phyloP scores from a whole-genome alignment of 2,329 filamentous ascomycete species.

The Beauveria australis region DNA sequence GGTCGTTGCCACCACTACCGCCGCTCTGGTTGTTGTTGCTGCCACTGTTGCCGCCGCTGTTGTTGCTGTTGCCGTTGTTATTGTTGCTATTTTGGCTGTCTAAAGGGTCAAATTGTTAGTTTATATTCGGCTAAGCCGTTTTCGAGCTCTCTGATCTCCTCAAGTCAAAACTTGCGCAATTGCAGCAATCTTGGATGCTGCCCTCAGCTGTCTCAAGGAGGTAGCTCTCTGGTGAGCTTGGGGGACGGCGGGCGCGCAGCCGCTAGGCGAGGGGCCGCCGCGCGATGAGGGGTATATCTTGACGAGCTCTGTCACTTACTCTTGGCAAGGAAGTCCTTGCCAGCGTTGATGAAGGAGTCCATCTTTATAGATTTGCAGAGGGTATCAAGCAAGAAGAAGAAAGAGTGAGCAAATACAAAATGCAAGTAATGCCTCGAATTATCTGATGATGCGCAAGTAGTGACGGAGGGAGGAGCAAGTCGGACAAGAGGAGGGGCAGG shows the following conservation, averaged over 20 bases:
- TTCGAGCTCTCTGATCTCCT: not conserved
- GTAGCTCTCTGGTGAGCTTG: not conserved
- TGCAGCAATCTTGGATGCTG: not conserved
- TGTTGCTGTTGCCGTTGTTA: not conserved
- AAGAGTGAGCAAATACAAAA: not conserved
- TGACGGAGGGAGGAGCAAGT: not conserved
- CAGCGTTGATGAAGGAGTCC: conserved; percentile 31
- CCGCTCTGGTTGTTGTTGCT: conserved; percentile 21
- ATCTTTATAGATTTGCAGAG: conserved; percentile 16
- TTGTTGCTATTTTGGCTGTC: not conserved
- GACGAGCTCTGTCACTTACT: not conserved
- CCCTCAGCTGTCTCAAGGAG: not conserved
- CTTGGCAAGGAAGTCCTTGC: conserved; percentile 27
- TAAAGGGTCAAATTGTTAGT: not conserved
- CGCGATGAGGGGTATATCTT: conserved; percentile 4
- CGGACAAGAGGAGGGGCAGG: not conserved
- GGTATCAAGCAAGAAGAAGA: not conserved
- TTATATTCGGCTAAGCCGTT: not conserved
- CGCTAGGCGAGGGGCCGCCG: conserved; percentile 3
- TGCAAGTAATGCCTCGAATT: not conserved
- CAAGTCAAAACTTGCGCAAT: too few relatives aligned
- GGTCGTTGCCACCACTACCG: conserved; percentile 32
- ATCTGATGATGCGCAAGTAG: not conserved
- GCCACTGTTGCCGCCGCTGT: conserved; percentile 18
- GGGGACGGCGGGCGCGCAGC: not conserved